Conservation (phyloP, 2,329 filamentous ascomycete species). For the Exophiala alcalophila region DNA sequence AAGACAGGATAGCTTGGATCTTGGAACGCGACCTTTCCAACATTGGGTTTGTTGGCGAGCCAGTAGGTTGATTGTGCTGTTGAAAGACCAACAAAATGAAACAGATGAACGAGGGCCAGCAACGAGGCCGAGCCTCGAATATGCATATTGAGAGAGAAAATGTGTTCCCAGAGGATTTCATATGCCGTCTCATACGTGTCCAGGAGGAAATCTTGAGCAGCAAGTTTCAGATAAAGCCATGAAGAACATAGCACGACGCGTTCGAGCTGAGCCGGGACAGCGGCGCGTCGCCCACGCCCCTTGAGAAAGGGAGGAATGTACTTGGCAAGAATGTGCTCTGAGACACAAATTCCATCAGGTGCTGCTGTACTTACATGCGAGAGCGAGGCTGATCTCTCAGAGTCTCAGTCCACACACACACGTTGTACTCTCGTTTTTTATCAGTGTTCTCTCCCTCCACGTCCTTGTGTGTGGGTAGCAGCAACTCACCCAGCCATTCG, state of each 20-base stretch:
- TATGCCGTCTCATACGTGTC: background rate
- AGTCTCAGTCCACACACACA: no score
- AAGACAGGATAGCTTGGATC: constrained; percentile 52
- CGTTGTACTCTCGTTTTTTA: no score
- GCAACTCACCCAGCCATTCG: constrained; percentile 3
- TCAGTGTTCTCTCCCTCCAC: no score
- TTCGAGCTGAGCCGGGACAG: constrained; percentile 4
- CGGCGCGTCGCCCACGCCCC: constrained; percentile 8
- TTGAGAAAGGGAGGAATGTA: constrained; percentile 26
- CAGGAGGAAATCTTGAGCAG: no score
- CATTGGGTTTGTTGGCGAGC: constrained; percentile 35
- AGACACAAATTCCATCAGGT: constrained; percentile 6
- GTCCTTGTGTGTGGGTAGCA: no score
- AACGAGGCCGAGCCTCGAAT: constrained; percentile 1
- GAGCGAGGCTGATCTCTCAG: no score
- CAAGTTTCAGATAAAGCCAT: background rate
- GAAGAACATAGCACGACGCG: constrained; percentile 6
- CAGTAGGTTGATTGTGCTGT: constrained; percentile 34
- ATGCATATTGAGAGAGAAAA: constrained; percentile 18
- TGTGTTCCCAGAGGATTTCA: no score
- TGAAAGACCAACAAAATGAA: constrained; percentile 9
- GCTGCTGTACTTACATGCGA: no score
- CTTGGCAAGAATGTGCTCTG: constrained; percentile 25
- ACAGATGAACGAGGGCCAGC: constrained; percentile 11
- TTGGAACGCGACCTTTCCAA: constrained; percentile 34